Evolutionary conservation across 1,284 basidiomycete species (phyloP).

Genomic region (Phenoliferia sp.): DNA sequence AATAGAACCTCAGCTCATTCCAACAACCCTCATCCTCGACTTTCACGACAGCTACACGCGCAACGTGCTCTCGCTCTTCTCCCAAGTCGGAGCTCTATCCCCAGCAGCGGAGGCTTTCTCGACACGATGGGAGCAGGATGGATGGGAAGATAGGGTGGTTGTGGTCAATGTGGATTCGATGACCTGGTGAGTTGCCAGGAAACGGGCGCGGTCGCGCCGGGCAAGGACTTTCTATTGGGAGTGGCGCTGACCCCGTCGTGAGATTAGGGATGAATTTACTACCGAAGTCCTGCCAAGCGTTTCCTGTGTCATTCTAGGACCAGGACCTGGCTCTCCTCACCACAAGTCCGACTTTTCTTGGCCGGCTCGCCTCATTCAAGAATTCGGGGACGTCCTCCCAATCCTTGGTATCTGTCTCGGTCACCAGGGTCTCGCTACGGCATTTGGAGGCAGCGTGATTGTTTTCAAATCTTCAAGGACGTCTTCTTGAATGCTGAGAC

Average conservation of each 20-base stretch:
- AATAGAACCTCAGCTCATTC: conserved; percentile 5
- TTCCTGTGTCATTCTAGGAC: conserved; percentile 65
- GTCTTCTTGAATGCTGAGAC: not conserved
- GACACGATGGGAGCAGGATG: conserved; percentile 41
- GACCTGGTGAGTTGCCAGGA: conserved; percentile 39
- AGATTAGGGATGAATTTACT: conserved; percentile 46
- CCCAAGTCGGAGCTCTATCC: conserved; percentile 22
- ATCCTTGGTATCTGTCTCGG: conserved; percentile 88
- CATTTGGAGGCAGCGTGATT: conserved; percentile 59
- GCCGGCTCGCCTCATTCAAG: conserved; percentile 60
- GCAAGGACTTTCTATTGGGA: not conserved
- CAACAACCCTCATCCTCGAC: conserved; percentile 61
- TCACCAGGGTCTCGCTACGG: conserved; percentile 78
- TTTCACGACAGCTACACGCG: conserved; percentile 80
- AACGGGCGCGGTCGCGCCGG: not conserved
- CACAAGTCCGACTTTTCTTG: conserved; percentile 59
- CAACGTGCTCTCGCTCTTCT: conserved; percentile 48
- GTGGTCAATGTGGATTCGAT: conserved; percentile 68
- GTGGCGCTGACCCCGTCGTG: not conserved
- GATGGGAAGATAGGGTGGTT: conserved; percentile 47
- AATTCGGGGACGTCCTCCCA: conserved; percentile 55
- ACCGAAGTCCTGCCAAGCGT: conserved; percentile 54
- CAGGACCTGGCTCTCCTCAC: conserved; percentile 74
- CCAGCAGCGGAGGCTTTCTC: conserved; percentile 51
- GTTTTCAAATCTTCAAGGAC: conserved; percentile 39